Evolutionary conservation across 2,329 filamentous ascomycete species (phyloP), one percentile per base, ranked within the genome.

Genomic region (Penicillium sp.): DNA sequence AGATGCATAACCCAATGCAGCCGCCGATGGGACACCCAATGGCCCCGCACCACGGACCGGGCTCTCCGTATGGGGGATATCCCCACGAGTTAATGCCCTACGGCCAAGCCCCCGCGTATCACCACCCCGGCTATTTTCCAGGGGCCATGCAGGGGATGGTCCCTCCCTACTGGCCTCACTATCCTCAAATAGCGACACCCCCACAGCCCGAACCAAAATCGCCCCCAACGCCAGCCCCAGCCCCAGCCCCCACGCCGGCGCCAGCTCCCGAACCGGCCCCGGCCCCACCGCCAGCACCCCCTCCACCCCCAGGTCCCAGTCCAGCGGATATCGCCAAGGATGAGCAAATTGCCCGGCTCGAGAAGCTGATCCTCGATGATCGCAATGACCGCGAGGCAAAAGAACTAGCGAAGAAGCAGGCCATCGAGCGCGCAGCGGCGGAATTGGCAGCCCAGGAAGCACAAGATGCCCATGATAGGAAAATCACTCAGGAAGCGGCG

Each of bases 301-400:
- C 66, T 3, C 53, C 63, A 1, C 60, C 59, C 11, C 61, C 73
- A 3, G 47, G 54, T 3, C 53, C 55, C 7, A 50, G 46, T 4
- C 68, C 75, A 8, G 69, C 72, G 29, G 82, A 88, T 49, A 78
- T 81, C 1, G 82, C 72, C 5, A 77, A 79, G 55, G 76, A 78
- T 43, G 79, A 81, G 55, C 78, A 88, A 52, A 84, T 87, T 57
- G 77, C 77, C n/a, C 79, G 87, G 53, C 81, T 87, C 57, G 79
- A 83, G 57, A 81, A 88, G 61, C 71, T 89, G 54, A 78, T 81
- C 42, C 51, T 77, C 48, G 75, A 79, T 14, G 74, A 79, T 53
- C 71, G 73, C 45, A 67, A 59, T 10, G 75, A 77, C 18, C 70
- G 74, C 32, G 74, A 76, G 55, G 69, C 68, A 29, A 76, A 58